phyloP scores from a whole-genome alignment of 179 eudicot genomes.

The Amaranthus tricolor region DNA sequence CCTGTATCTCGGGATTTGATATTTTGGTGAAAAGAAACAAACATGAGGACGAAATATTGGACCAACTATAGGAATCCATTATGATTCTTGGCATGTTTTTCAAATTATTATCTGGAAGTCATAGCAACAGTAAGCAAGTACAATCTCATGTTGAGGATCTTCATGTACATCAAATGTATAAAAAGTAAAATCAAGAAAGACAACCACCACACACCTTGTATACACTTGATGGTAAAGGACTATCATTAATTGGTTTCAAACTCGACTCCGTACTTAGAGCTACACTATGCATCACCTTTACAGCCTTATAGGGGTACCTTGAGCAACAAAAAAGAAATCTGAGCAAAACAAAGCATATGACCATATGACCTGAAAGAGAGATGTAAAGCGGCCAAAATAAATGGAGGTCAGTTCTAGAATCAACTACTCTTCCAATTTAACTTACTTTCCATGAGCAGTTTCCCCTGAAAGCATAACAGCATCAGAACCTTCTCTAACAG shows the following conservation, averaged over 20 bases:
- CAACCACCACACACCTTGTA: constrained; percentile 45
- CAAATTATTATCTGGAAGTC: not conserved
- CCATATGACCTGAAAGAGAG: not conserved
- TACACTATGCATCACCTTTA: constrained; percentile 92
- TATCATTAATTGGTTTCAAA: constrained; percentile 39
- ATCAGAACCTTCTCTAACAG: constrained; percentile 96
- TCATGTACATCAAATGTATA: not conserved
- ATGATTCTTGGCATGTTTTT: not conserved
- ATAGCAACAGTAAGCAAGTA: not conserved
- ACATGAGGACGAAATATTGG: not conserved
- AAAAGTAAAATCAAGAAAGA: constrained; percentile 7
- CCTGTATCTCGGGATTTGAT: not conserved
- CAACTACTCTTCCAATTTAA: constrained; percentile 18
- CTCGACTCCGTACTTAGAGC: constrained; percentile 90
- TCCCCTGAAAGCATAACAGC: constrained; percentile 99
- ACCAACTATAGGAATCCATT: not conserved
- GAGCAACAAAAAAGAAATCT: constrained; percentile 18
- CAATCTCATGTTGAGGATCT: constrained; percentile 4
- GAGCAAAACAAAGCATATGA: not conserved
- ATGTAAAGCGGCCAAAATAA: not conserved
- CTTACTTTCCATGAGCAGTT: constrained; percentile 99
- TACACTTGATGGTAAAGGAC: constrained; percentile 41
- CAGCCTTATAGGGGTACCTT: constrained; percentile 95
- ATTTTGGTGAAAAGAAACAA: not conserved
- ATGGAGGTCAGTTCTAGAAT: not conserved